A percentile compares a stretch with the other conserved stretches of the same genome.
These are phyloP conservation scores for Betula pendula DNA, from an alignment of 306 rosid species.

Conservation along the genomic window DNA sequence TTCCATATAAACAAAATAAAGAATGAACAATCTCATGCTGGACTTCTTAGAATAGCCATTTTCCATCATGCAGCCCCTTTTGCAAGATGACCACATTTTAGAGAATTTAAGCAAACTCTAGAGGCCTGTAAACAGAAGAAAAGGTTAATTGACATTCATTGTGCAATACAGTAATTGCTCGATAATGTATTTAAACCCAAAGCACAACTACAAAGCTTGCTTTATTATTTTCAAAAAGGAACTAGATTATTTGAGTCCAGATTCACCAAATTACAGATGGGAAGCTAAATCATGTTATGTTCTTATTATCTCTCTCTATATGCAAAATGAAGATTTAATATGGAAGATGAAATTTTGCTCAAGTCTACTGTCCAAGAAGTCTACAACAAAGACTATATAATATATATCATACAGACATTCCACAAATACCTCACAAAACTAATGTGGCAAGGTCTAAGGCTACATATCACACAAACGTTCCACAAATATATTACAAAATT, in stretches of 20 bases:
- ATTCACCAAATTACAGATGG: not conserved
- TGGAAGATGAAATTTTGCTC: no score
- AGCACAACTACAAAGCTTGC: not conserved
- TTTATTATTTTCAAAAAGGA: not conserved
- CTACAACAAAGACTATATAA: no score
- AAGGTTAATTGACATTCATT: not conserved
- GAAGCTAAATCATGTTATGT: not conserved
- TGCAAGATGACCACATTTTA: not conserved
- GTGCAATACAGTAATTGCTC: not conserved
- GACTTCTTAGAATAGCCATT: not conserved
- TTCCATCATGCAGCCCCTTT: slow-evolving; percentile 1
- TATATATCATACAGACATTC: no score
- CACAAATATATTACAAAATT: no score
- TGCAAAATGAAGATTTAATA: not conserved
- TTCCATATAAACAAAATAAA: not conserved
- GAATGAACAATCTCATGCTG: not conserved
- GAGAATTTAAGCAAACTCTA: not conserved
- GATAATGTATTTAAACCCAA: slow-evolving; percentile 1
- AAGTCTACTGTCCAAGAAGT: no score
- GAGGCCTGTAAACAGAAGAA: not conserved
- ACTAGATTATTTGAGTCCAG: not conserved
- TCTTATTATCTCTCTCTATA: not conserved
- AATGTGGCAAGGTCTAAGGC: no score
- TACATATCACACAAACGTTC: no score
- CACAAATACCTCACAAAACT: no score